Conservation (phyloP, 1,139 yeast genomes). For the Wickerhamiella pararugosa region DNA sequence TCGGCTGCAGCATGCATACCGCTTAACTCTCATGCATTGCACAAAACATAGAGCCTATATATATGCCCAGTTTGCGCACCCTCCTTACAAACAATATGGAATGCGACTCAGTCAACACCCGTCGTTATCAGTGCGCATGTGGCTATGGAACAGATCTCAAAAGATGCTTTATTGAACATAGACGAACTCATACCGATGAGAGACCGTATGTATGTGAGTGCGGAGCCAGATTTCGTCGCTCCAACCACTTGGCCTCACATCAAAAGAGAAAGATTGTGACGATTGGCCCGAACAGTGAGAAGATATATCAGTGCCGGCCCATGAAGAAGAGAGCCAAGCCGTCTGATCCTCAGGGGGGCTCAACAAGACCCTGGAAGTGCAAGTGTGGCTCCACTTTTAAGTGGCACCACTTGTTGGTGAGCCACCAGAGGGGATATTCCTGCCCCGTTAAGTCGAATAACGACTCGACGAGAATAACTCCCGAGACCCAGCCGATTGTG, state of each 20-base stretch:
- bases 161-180: slow-evolving; percentile 7
- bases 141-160: slow-evolving; percentile 8
- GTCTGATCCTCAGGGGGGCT: slow-evolving; percentile 2
- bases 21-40: too few species aligned
- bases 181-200: slow-evolving; percentile 86
- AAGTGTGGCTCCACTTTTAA: slow-evolving; percentile 6
- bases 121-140: slow-evolving; percentile 6
- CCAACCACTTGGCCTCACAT: slow-evolving; percentile 7
- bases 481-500: too few species aligned
- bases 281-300: neutral
- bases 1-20: too few species aligned
- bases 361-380: slow-evolving; percentile 7
- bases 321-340: slow-evolving; percentile 4
- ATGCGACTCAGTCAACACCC: neutral
- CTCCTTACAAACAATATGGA: neutral
- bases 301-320: slow-evolving; percentile 2
- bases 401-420: slow-evolving; percentile 7
- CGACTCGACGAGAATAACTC: too few species aligned
- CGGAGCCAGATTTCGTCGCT: slow-evolving; percentile 54
- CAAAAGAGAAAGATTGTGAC: slow-evolving; percentile 5
- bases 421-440: slow-evolving; percentile 7
- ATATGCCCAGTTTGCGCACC: too few species aligned
- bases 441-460: slow-evolving; percentile 2
- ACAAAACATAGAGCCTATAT: too few species aligned
- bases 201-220: slow-evolving; percentile 82